Base-by-base conservation (phyloP, 306 rosid genomes). In the Arachis hypogaea region DNA sequence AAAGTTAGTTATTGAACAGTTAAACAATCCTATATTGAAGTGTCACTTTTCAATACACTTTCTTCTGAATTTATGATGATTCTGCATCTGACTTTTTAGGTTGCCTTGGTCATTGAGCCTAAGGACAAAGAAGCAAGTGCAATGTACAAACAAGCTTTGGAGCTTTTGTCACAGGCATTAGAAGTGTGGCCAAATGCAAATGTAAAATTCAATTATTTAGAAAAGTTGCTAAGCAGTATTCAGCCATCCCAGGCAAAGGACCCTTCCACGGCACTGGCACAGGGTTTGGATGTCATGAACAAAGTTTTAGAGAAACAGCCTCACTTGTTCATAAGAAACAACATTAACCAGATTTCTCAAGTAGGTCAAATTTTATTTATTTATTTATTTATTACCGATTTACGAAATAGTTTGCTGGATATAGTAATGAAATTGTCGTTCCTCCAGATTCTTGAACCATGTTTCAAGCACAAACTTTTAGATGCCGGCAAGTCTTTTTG, bases 211-310 rank as follows among this genome's bases (percentile, higher is more conserved):
- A 95, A 90, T 85, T 92, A 92, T 84, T 86, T 90, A 74, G 98
- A 95, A 80, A 95, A 95, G 89, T 83, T 95, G 85, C 88, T 95
- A 83, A 87, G 97, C 85, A 90, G 97, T 74, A 88, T 95, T 81
- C 99, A 95, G 75, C 98, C 94, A 82, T 89, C 99, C 85, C 99
- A 92, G 73, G 82, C 98, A 68, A 95, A 95, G 88, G 99, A 95
- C 78, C 99, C 99, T 69, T 81, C 99, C 76, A 95, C 99, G 29
- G 96, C 99, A 50, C 88, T 95, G 64, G 98, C 97, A 7, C 99
- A 95, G 89, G 99, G 99, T 78, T 86, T 95, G 83, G 99, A 95
- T 86, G 98, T 95, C 73, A 87, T 95, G 98, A 95, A 95, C 96
- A 95, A 88, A 86, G 98, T 95, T 66, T 82, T 95, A 57, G 99